These are phyloP conservation scores for Mycena metata DNA, from an alignment of 768 basidiomycete species.

Conservation along the genomic window DNA sequence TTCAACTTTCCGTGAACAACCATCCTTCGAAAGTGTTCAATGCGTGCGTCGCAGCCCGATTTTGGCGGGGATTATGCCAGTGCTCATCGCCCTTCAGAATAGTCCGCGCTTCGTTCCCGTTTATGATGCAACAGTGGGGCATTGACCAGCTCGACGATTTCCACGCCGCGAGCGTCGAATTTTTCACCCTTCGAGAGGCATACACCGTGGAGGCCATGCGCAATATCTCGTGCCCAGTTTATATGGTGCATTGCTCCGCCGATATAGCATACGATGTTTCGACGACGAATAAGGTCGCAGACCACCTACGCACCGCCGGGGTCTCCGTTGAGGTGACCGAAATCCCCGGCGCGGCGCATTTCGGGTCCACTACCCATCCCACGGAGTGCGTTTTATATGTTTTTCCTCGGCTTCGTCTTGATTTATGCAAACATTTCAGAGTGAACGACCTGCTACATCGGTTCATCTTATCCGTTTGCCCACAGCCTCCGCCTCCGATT, in stretches of 20 bases:
- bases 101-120: neutral
- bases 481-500: too few species aligned
- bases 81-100: too few species aligned
- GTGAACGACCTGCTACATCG: too few species aligned
- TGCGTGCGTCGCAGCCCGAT: constrained; percentile 28
- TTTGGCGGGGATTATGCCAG: too few species aligned
- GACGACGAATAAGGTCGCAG: constrained; percentile 22
- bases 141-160: constrained; percentile 26
- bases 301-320: constrained; percentile 20
- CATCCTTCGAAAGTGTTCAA: constrained; percentile 5
- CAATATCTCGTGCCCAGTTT: constrained; percentile 31
- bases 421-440: too few species aligned
- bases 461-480: too few species aligned
- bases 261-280: constrained; percentile 40
- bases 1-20: constrained; percentile 32
- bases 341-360: constrained; percentile 34
- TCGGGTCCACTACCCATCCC: constrained; percentile 30
- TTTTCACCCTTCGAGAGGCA: constrained; percentile 34
- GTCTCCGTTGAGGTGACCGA: constrained; percentile 27
- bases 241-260: constrained; percentile 35
- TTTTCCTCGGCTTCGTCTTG: too few species aligned
- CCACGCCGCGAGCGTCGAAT: constrained; percentile 30
- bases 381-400: constrained; percentile 31
- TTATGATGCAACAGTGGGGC: constrained; percentile 21
- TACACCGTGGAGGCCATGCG: constrained; percentile 21